A percentile compares a stretch with the other conserved stretches of the same genome.
phyloP scores from a whole-genome alignment of 2,329 filamentous ascomycete genomes.

The Pseudogymnoascus sp. region DNA sequence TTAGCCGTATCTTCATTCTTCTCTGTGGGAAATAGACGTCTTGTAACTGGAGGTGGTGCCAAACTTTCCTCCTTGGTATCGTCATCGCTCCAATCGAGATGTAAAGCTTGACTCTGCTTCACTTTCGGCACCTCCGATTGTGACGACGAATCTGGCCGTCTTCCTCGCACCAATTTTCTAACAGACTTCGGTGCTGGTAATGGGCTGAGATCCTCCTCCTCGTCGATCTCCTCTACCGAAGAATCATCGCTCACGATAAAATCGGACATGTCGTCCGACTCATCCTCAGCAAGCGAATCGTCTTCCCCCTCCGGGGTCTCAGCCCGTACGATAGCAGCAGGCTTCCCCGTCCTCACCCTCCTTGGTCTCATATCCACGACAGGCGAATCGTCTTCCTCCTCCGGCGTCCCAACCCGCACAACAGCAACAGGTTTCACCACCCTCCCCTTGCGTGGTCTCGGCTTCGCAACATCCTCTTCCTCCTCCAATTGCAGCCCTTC shows the following conservation, averaged over 20 bases:
- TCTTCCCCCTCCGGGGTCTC: background rate
- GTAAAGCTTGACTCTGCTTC: background rate
- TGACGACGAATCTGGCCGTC: conserved; percentile 10
- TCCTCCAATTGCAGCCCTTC: background rate
- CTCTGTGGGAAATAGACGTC: background rate
- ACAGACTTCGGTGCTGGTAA: conserved; percentile 17
- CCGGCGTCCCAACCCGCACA: background rate
- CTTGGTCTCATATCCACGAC: background rate
- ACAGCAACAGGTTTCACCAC: background rate
- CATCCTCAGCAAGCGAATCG: background rate
- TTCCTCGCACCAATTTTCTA: conserved; percentile 23
- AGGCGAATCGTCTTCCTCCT: conserved; percentile 13
- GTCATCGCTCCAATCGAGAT: background rate
- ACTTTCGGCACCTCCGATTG: background rate
- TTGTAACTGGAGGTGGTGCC: background rate
- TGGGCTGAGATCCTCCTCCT: conserved; percentile 17
- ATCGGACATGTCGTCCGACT: conserved; percentile 21
- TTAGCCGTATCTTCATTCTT: background rate
- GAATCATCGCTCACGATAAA: conserved; percentile 26
- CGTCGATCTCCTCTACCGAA: conserved; percentile 19
- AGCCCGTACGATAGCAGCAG: background rate
- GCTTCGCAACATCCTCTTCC: background rate
- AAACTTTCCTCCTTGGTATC: background rate
- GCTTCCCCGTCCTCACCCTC: background rate
- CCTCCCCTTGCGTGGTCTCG: background rate